Evolutionary conservation across 2,329 filamentous ascomycete species (phyloP).

Genomic region (Chaetomiaceae sp.): DNA sequence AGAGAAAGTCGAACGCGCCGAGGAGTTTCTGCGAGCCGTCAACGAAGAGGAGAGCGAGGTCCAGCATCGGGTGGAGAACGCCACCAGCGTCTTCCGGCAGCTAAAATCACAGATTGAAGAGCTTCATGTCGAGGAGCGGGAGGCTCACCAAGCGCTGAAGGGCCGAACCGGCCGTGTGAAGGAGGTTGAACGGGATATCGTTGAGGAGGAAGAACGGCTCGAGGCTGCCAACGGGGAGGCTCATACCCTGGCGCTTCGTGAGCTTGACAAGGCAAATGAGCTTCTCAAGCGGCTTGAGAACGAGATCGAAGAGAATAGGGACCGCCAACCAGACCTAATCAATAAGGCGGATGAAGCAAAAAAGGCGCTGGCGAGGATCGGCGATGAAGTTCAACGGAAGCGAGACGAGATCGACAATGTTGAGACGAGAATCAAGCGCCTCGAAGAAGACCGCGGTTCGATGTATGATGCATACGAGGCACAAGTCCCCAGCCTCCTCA

Average conservation of each 20-base stretch:
- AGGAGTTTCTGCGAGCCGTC: conserved; percentile 32
- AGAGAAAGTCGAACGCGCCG: conserved; percentile 39
- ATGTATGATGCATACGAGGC: conserved; percentile 61
- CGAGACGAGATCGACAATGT: conserved; percentile 50
- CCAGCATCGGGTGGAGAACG: conserved; percentile 43
- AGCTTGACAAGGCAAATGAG: conserved; percentile 56
- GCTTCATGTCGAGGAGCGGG: conserved; percentile 60
- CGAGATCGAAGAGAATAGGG: conserved; percentile 30
- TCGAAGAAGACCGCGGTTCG: conserved; percentile 56
- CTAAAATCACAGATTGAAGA: conserved; percentile 52
- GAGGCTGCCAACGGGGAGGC: conserved; percentile 65
- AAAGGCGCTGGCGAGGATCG: conserved; percentile 30
- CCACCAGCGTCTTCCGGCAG: conserved; percentile 39
- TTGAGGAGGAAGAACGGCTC: conserved; percentile 57
- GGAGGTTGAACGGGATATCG: conserved; percentile 45
- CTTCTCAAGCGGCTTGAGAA: conserved; percentile 41
- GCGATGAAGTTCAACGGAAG: conserved; percentile 40
- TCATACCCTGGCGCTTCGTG: conserved; percentile 55
- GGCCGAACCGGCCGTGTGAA: conserved; percentile 45
- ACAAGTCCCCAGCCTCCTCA: conserved; percentile 60
- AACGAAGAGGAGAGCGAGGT: conserved; percentile 45
- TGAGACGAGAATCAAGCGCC: conserved; percentile 45
- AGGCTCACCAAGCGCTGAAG: conserved; percentile 57
- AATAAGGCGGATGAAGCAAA: conserved; percentile 33
- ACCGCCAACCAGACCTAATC: conserved; percentile 34